Percentiles rank a stretch among this genome's conserved stretches.
Evolutionary conservation across 2,329 filamentous ascomycete species (phyloP).

Genomic region (Pseudofabraea citricarpa): DNA sequence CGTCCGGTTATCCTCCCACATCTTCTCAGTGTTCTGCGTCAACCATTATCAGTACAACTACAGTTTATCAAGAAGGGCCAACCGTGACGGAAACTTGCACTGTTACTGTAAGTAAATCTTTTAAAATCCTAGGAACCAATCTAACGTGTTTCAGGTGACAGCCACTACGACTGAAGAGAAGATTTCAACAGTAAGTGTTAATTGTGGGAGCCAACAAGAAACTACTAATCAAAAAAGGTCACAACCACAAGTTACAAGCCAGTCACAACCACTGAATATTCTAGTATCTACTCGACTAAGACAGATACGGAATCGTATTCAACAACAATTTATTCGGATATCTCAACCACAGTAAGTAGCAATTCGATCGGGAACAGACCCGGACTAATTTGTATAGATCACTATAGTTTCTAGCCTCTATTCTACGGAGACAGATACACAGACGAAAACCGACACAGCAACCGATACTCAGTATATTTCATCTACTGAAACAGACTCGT

Average conservation of each 20-base stretch:
- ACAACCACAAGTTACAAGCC: background rate
- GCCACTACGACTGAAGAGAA: background rate
- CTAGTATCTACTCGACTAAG: background rate
- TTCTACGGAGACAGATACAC: slow-evolving; percentile 6
- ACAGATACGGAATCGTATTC: background rate
- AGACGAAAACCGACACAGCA: background rate
- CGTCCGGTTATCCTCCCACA: too few species aligned
- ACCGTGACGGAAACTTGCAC: background rate
- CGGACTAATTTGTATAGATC: background rate
- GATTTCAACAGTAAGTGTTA: background rate
- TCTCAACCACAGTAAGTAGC: background rate
- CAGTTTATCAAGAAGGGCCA: background rate
- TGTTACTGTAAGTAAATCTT: background rate
- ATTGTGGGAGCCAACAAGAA: too few species aligned
- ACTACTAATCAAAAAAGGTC: background rate
- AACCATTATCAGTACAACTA: background rate
- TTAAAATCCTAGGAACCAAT: too few species aligned
- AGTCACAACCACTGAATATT: background rate
- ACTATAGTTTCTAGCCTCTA: background rate
- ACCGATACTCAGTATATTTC: background rate
- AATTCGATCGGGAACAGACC: background rate
- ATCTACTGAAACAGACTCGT: background rate
- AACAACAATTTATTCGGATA: background rate
- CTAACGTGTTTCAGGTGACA: too few species aligned
- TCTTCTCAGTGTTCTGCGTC: background rate